phyloP scores from a whole-genome alignment of 129 eudicot genomes.

The Arctium lappa region DNA sequence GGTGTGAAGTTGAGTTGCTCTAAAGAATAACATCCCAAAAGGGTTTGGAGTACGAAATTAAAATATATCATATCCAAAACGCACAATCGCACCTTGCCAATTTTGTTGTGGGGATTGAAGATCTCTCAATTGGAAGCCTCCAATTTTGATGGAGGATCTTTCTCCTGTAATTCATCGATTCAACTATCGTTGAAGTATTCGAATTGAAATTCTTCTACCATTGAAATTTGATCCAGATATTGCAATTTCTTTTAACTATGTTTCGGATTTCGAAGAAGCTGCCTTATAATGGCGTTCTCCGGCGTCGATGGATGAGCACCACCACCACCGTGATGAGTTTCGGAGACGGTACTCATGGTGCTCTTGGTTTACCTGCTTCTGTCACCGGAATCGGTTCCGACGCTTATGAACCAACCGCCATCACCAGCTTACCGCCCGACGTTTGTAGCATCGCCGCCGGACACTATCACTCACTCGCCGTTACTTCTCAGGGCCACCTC shows the following conservation, averaged over 20 bases:
- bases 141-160: too few species aligned
- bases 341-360: conserved; percentile 86
- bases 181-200: background rate
- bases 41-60: too few species aligned
- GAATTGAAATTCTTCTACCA: background rate
- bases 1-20: too few species aligned
- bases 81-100: too few species aligned
- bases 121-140: background rate
- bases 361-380: conserved; percentile 63
- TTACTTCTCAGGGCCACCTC: conserved; percentile 64
- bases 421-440: conserved; percentile 65
- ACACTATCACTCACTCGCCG: conserved; percentile 91
- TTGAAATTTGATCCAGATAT: background rate
- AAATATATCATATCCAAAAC: too few species aligned
- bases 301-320: conserved; percentile 47
- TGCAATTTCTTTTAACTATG: conserved; percentile 16
- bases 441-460: conserved; percentile 76
- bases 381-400: conserved; percentile 49
- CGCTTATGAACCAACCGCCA: conserved; percentile 80
- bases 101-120: too few species aligned
- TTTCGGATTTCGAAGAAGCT: conserved; percentile 21
- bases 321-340: conserved; percentile 60
- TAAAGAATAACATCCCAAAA: too few species aligned
- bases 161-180: background rate
- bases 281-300: conserved; percentile 6